These are phyloP conservation scores for Pythium scleroteichum DNA, from an alignment of 352 stramenopile genomes.

Conservation along the genomic window DNA sequence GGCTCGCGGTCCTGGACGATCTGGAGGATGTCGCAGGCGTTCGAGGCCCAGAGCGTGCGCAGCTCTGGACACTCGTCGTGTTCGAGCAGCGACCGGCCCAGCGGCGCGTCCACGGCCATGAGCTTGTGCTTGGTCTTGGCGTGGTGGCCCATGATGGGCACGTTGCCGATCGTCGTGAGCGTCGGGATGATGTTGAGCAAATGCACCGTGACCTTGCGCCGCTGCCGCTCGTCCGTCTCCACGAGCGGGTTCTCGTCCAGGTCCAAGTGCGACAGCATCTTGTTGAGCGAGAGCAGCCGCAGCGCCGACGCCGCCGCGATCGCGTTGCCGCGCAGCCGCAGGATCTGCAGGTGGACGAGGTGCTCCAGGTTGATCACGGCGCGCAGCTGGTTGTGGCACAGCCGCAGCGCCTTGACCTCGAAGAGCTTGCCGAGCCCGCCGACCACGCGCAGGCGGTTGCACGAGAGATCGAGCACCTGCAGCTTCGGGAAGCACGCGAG, in stretches of 20 bases:
- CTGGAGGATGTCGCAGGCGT: slow-evolving; percentile 53
- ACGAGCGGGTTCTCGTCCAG: slow-evolving; percentile 78
- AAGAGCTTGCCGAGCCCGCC: slow-evolving; percentile 53
- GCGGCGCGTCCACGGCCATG: slow-evolving; percentile 8
- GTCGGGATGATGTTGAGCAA: slow-evolving; percentile 75
- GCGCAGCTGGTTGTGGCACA: slow-evolving; percentile 58
- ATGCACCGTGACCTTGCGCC: slow-evolving; percentile 71
- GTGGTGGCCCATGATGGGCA: slow-evolving; percentile 36
- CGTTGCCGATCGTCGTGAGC: slow-evolving; percentile 59
- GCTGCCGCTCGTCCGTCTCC: slow-evolving; percentile 61
- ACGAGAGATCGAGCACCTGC: slow-evolving; percentile 58
- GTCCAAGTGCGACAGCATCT: slow-evolving; percentile 63
- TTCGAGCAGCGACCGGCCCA: slow-evolving; percentile 49
- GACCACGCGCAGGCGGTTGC: slow-evolving; percentile 63
- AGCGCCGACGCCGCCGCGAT: slow-evolving; percentile 53
- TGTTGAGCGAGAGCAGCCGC: slow-evolving; percentile 74
- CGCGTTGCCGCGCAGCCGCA: slow-evolving; percentile 53
- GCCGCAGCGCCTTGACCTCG: slow-evolving; percentile 60
- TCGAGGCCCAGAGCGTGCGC: slow-evolving; percentile 50
- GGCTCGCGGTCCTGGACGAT: slow-evolving; percentile 45
- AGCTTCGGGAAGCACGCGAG: slow-evolving; percentile 60
- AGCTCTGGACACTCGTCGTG: slow-evolving; percentile 38
- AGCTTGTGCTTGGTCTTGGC: slow-evolving; percentile 62
- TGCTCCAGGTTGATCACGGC: slow-evolving; percentile 79
- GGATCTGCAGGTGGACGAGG: slow-evolving; percentile 54